These are phyloP conservation scores for Phytomonas francai DNA, from an alignment of 208 protist species.

Conservation along the genomic window DNA sequence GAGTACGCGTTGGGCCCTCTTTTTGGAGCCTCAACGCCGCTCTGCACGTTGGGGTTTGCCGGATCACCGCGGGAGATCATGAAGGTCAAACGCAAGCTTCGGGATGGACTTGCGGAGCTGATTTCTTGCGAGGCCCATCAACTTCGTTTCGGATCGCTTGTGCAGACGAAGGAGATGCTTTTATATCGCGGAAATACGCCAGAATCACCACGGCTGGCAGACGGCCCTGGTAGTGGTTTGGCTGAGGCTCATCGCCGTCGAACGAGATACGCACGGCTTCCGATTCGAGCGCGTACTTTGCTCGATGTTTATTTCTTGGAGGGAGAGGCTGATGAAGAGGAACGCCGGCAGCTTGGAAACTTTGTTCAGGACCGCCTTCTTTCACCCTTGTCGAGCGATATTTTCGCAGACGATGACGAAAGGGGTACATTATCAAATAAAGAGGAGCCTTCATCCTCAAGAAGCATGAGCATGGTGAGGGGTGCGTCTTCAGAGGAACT, in stretches of 20 bases:
- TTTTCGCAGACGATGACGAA: background rate
- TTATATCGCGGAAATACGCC: conserved; percentile 35
- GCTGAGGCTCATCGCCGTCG: conserved; percentile 17
- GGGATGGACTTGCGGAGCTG: conserved; percentile 25
- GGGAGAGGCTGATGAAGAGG: conserved; percentile 6
- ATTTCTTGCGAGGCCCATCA: conserved; percentile 17
- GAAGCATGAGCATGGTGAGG: background rate
- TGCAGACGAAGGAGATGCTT: conserved; percentile 63
- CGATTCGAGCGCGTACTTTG: conserved; percentile 39
- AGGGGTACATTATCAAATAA: background rate
- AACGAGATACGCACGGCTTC: conserved; percentile 34
- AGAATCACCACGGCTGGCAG: conserved; percentile 46
- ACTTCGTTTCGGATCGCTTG: conserved; percentile 35
- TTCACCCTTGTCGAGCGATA: background rate
- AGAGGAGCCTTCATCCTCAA: background rate
- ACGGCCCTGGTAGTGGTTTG: conserved; percentile 18
- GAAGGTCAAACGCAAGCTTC: conserved; percentile 16
- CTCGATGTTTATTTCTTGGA: conserved; percentile 54
- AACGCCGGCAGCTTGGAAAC: too few species aligned
- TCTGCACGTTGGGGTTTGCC: conserved; percentile 52
- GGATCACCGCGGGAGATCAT: conserved; percentile 21
- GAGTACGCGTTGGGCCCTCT: conserved; percentile 76
- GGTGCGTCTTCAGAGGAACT: conserved; percentile 5
- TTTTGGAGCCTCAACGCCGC: conserved; percentile 46
- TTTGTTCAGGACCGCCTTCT: too few species aligned